phyloP scores from a whole-genome alignment of 2,329 filamentous ascomycete species.

The Teratosphaeria gauchensis region DNA sequence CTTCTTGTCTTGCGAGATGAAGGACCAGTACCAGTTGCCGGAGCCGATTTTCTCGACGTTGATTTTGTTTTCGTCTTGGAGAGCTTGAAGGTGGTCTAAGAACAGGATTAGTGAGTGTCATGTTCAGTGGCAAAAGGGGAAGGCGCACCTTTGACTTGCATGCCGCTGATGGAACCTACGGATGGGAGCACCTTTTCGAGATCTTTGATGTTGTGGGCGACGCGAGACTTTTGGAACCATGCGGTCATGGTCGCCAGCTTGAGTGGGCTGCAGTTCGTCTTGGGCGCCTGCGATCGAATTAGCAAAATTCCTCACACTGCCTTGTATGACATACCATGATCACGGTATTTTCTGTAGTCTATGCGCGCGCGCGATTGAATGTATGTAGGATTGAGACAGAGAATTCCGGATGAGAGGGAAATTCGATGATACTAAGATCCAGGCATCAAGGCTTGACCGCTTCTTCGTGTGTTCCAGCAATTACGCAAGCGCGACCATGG shows the following conservation, averaged over 20 bases:
- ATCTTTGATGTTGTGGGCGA: slow-evolving; percentile 57
- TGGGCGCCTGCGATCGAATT: slow-evolving; percentile 37
- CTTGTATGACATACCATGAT: neutral
- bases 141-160: slow-evolving; percentile 39
- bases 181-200: slow-evolving; percentile 55
- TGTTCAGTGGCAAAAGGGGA: too few relatives aligned
- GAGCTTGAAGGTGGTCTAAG: slow-evolving; percentile 50
- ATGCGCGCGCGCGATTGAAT: neutral
- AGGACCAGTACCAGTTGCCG: slow-evolving; percentile 65
- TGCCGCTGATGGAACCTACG: slow-evolving; percentile 53
- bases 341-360: neutral
- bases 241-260: slow-evolving; percentile 50
- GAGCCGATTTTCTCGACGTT: slow-evolving; percentile 60
- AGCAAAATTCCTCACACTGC: neutral
- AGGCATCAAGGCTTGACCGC: neutral
- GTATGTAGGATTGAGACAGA: neutral
- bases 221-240: slow-evolving; percentile 50
- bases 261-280: slow-evolving; percentile 45
- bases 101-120: neutral
- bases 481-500: neutral
- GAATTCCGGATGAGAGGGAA: neutral
- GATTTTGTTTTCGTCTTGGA: slow-evolving; percentile 52
- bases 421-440: neutral
- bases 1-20: slow-evolving; percentile 48
- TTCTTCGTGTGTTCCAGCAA: neutral